Conservation (phyloP, 2,329 filamentous ascomycete genomes). For the Trichothecium roseum region DNA sequence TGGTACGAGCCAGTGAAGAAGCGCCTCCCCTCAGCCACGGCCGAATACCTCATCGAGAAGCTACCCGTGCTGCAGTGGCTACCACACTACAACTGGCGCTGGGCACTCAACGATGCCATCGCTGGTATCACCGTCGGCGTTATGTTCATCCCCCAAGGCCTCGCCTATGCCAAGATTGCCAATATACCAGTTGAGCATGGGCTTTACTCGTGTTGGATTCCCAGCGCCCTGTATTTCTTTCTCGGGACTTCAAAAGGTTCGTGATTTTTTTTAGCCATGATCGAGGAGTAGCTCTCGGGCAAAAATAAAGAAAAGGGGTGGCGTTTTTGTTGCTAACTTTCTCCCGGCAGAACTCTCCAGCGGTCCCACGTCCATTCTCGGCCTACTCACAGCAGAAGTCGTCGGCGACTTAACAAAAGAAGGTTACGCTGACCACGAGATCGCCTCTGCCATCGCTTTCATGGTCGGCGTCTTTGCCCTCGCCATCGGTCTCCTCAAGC, state of each 20-base stretch:
- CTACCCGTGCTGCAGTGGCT: constrained; percentile 54
- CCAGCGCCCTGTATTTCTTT: constrained; percentile 44
- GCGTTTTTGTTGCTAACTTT: not conserved
- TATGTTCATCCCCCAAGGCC: constrained; percentile 49
- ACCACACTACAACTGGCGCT: constrained; percentile 48
- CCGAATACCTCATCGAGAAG: constrained; percentile 48
- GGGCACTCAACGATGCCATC: constrained; percentile 51
- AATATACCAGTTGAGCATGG: constrained; percentile 51
- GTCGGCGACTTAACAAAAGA: constrained; percentile 37
- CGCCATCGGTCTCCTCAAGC: constrained; percentile 47
- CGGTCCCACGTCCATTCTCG: constrained; percentile 54
- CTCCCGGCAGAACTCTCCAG: constrained; percentile 41
- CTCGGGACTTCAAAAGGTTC: constrained; percentile 53
- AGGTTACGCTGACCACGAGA: constrained; percentile 41
- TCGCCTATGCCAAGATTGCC: constrained; percentile 54
- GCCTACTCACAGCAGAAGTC: constrained; percentile 52
- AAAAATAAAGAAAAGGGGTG: not conserved
- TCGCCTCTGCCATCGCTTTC: constrained; percentile 51
- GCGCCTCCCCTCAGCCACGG: constrained; percentile 39
- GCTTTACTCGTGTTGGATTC: constrained; percentile 49
- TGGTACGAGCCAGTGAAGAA: constrained; percentile 12
- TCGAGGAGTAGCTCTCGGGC: not conserved
- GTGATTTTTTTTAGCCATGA: not conserved
- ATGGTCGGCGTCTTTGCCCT: constrained; percentile 53
- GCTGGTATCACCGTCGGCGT: constrained; percentile 51